Evolutionary conservation across 2,329 filamentous ascomycete genomes (phyloP), one percentile per base, ranked within the genome.

Genomic region (Colletotrichum karsti): DNA sequence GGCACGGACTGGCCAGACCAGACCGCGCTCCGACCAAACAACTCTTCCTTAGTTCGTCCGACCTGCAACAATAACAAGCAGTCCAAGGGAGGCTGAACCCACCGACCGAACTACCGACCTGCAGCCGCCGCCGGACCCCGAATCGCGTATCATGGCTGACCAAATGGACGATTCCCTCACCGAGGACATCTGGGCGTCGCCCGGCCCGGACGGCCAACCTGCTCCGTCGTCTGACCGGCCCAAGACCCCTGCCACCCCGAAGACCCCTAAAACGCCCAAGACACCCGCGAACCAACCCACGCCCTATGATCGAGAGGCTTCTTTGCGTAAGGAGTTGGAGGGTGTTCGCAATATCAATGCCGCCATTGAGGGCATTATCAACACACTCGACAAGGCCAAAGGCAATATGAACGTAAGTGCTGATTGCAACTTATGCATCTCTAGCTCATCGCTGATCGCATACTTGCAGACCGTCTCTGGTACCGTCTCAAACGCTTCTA

Each of bases 401-500:
- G 88, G 86, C 63, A 95, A 95, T 78, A 96, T 96, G 93, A 85
- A 89, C 74, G 91, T 93, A 82, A 63, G 85, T 72, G 35, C 7
- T 35, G 24, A 24, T 59, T 42, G 15, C 51, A 9, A 26, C 35
- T 9, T 12, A n/a, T 22, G 13, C 13, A 30, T 6, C 24, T 20
- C 7, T n/a, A 18, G 33, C 24, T 26, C 35, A 41, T 67, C 56
- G 51, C 73, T 65, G 28, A 72, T 62, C 20, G 53, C 51, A 18
- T 8, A 67, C 5, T 28, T 20, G 28, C 57, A 93, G 92, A 97
- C 92, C 24, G 95, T 98, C 37, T 92, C 92, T 60, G 88, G 88
- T 69, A 98, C 96, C 3, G 94, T 98, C 44, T 88, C 88, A 72
- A 95, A 95, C 62, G 94, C 96, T 4, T 97, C 95, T 13, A 93